Evolutionary conservation across 371 early-diverging fungal species (phyloP).

Genomic region (Zopfochytrium polystomum): DNA sequence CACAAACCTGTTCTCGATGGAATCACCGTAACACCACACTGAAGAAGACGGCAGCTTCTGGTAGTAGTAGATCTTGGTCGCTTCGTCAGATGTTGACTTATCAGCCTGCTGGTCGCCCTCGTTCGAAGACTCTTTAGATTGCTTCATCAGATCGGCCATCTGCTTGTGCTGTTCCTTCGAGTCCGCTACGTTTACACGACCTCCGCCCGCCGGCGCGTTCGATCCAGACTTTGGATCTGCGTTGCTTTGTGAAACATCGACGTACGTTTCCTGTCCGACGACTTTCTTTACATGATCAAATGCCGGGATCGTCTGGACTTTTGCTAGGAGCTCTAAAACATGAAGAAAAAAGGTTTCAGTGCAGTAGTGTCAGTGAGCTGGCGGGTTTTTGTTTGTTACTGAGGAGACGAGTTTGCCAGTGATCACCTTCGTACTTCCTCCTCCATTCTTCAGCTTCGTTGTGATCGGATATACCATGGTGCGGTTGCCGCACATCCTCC

Average conservation of each 20-base stretch:
- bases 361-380: not conserved
- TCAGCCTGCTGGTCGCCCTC: slow-evolving; percentile 11
- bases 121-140: slow-evolving; percentile 10
- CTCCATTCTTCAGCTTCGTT: no score
- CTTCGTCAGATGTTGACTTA: not conserved
- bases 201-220: not conserved
- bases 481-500: no score
- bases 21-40: slow-evolving; percentile 43
- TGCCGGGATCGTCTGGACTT: not conserved
- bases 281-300: not conserved
- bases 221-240: not conserved
- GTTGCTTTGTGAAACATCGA: not conserved
- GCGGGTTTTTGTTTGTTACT: not conserved
- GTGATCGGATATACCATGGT: no score
- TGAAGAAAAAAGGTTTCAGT: not conserved
- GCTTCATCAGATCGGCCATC: slow-evolving; percentile 20
- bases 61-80: not conserved
- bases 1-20: slow-evolving; percentile 10
- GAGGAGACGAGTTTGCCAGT: no score
- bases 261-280: not conserved
- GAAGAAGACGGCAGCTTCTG: slow-evolving; percentile 35
- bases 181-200: not conserved
- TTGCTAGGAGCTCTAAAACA: not conserved
- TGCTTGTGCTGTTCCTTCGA: slow-evolving; percentile 15
- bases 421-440: slow-evolving; percentile 16